Evolutionary conservation across 495 filamentous ascomycete species (phyloP).

Genomic region (Staphylotrichum tortipilum): DNA sequence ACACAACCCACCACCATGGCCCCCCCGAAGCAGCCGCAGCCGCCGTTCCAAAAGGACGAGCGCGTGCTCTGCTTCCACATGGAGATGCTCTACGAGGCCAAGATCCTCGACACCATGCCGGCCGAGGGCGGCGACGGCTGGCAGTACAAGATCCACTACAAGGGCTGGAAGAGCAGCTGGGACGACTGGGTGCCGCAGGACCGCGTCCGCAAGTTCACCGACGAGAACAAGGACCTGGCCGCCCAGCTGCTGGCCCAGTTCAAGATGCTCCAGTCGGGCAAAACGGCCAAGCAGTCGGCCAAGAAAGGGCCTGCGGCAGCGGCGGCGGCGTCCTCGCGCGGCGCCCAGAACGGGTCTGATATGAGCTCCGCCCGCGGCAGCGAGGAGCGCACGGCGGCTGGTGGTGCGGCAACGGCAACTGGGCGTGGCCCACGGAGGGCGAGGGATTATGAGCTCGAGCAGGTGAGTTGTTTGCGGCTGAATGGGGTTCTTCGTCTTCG

Average conservation of each 20-base stretch:
- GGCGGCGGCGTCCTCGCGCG: too few relatives aligned
- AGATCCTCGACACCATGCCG: conserved; percentile 71
- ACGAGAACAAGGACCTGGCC: conserved; percentile 88
- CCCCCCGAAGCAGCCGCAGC: conserved; percentile 32
- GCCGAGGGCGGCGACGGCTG: conserved; percentile 61
- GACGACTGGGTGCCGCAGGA: conserved; percentile 98
- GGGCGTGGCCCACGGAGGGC: conserved; percentile 59
- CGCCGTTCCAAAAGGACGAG: conserved; percentile 78
- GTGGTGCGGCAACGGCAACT: conserved; percentile 53
- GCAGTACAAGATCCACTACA: conserved; percentile 92
- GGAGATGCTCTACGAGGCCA: conserved; percentile 94
- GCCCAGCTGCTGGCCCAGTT: conserved; percentile 51
- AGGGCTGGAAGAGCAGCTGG: conserved; percentile 99
- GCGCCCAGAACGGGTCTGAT: conserved; percentile 53
- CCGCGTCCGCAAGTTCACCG: conserved; percentile 85
- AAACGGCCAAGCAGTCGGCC: conserved; percentile 35
- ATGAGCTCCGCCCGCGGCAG: conserved; percentile 73
- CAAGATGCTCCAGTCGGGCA: conserved; percentile 37
- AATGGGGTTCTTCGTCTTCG: too few relatives aligned
- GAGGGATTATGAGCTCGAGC: conserved; percentile 74
- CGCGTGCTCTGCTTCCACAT: conserved; percentile 94
- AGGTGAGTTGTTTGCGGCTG: conserved; percentile 60
- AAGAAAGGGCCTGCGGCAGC: conserved; percentile 45
- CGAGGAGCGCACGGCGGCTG: conserved; percentile 73
- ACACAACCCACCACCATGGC: conserved; percentile 23